Evolutionary conservation across 495 filamentous ascomycete genomes (phyloP).

Genomic region (Neurospora discreta): DNA sequence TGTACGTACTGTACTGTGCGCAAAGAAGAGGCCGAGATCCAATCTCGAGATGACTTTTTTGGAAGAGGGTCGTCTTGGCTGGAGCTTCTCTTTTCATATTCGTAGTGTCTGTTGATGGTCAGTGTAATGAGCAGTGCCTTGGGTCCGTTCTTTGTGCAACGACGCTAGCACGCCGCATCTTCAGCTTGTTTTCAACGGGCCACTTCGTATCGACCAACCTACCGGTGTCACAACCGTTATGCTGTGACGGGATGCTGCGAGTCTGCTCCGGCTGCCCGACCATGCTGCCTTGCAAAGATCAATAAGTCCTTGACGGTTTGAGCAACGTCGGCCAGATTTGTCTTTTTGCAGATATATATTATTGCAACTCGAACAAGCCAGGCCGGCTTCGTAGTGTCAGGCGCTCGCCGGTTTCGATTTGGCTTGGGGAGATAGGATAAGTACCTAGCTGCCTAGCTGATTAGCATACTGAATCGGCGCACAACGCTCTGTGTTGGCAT

Average conservation of each 20-base stretch:
- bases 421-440: neutral
- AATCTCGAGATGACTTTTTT: neutral
- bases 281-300: neutral
- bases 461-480: neutral
- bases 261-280: neutral
- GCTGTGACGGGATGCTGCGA: neutral
- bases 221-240: neutral
- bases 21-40: neutral
- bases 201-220: conserved; percentile 1
- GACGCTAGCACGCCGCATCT: conserved; percentile 3
- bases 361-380: neutral
- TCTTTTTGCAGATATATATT: neutral
- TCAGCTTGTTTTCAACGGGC: conserved; percentile 1
- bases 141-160: neutral
- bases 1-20: neutral
- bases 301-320: neutral
- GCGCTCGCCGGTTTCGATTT: neutral
- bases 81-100: neutral
- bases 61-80: conserved; percentile 5
- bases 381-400: neutral
- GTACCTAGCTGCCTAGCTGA: no score
- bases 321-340: neutral
- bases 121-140: neutral
- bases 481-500: neutral
- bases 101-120: conserved; percentile 1